Evolutionary conservation across 208 protist species (phyloP), one percentile per base, ranked within the genome.

Genomic region (Trypanosoma cruzi): DNA sequence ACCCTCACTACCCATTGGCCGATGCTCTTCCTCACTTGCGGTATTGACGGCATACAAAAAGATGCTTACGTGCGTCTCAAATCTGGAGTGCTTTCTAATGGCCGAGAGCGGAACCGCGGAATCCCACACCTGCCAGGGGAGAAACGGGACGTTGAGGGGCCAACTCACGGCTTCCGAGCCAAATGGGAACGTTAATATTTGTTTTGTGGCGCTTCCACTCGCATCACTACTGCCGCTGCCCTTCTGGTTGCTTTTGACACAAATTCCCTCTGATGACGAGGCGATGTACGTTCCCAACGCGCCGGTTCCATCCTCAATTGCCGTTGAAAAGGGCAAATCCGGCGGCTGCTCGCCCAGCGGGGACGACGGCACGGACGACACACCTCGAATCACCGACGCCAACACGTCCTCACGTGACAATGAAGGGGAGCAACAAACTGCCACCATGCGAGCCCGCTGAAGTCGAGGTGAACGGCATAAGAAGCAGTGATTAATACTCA

Each of bases 91-190:
- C 67, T 82, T 79, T 18, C 59, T 61, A 16, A 94, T 32, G 29
- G 79, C 74, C 16, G 73, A 77, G 29, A 89, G 56, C 6, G 91
- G 89, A 59, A 94, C 81, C 26, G 81, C 77, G 0, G 88, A 81
- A 64, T 96, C 91, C 89, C 91, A 96, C 14, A 96, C 80, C 66
- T 96, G 91, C 89, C 91, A 96, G 1, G 88, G 81, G 20, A 96
- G 66, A 64, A 94, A 94, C 0, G 87, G 86, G 26, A 94, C 69
- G 60, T 91, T 90, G 62, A 96, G 77, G n/a, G 91, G 91, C 89
- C 91, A 96, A 57, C 83, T 75, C 1, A 81, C 66, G 29, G 57
- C 60, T 32, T 85, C 70, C 6, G 84, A 84, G 22, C 54, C 61
- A 71, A 86, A 84, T 7, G n/a, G 36, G 0, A 31, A 22, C 6